A percentile compares a stretch with the other conserved stretches of the same genome.
These are phyloP conservation scores for Pseudozyma hubeiensis DNA, from an alignment of 1,284 basidiomycete species.

Conservation along the genomic window DNA sequence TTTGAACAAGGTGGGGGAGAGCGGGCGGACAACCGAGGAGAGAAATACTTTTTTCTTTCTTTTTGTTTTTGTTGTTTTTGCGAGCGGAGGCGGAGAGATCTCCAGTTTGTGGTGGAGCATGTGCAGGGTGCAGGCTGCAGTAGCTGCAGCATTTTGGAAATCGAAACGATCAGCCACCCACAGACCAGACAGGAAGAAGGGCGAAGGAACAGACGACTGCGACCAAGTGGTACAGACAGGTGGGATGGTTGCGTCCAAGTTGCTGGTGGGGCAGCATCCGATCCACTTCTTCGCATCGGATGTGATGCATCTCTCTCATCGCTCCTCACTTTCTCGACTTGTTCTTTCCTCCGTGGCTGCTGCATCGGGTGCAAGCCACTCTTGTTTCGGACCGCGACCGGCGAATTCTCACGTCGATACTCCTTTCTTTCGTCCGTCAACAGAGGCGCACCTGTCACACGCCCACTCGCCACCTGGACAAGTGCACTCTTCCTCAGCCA, in stretches of 20 bases:
- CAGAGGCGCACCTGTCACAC: background rate
- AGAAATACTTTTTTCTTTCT: too few relatives aligned
- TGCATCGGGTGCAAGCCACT: background rate
- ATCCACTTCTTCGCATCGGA: slow-evolving; percentile 3
- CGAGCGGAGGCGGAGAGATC: too few relatives aligned
- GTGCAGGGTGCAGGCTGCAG: background rate
- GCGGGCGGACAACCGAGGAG: too few relatives aligned
- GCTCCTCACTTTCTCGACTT: background rate
- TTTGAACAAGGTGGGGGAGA: background rate
- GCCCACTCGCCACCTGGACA: background rate
- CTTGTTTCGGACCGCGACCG: background rate
- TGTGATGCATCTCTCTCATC: background rate
- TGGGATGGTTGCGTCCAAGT: too few relatives aligned
- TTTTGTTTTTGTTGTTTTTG: too few relatives aligned
- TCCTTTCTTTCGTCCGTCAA: background rate
- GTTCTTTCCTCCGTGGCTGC: slow-evolving; percentile 1
- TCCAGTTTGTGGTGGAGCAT: background rate
- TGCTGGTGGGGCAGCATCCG: background rate
- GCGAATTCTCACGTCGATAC: background rate
- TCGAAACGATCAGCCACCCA: background rate
- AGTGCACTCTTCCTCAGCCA: too few relatives aligned
- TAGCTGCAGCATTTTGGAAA: too few relatives aligned
- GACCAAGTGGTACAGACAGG: too few relatives aligned
- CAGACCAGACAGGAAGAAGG: background rate
- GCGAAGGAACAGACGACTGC: background rate